Evolutionary conservation across 2,329 filamentous ascomycete genomes (phyloP), one percentile per base, ranked within the genome.

Genomic region (Pyrenophora seminiperda): DNA sequence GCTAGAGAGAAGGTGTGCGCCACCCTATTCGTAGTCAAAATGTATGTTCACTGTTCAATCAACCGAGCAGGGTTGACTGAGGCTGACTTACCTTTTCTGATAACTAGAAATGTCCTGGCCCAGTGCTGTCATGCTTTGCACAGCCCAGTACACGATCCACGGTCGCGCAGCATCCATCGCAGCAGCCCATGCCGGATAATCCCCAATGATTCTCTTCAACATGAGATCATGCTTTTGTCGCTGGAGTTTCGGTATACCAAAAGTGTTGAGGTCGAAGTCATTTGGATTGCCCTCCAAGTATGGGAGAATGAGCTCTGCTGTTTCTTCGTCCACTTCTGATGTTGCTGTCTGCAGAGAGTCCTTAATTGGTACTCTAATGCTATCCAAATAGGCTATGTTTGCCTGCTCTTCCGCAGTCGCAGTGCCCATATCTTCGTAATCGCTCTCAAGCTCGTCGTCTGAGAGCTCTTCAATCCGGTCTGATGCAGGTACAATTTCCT

Each of bases 141-240:
- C 78, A 44, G 84, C 89, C 94, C 94, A 99, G 76, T 97, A 97
- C 58, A 96, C 81, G 66, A 96, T 83, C 94, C 94, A 99, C 7
- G 94, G 92, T 47, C 93, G 81, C 68, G 89, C 92, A 24, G 94
- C 88, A 77, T 99, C 94, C 60, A 91, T 83, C 40, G 81, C 81
- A 43, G 87, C 85, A 73, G 88, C 96, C 3, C 77, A 78, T 6
- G 82, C 76, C 0, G 93, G 90, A 53, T 95, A 84, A 40, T 77
- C 78, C 34, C 76, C 76, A 33, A 86, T 65, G 9, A 76, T 76
- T 44, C 77, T 74, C 48, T 78, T 77, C 41, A 92, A 74, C 67
- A 90, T 92, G 27, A 70, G 73, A 51, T 83, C 77, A 73, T 87
- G 84, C 33, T 75, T 73, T 50, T 78, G 76, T 33, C 88, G 84